These are phyloP conservation scores for Zizania palustris DNA, from an alignment of 202 grass and related monocot genomes.

Conservation along the genomic window DNA sequence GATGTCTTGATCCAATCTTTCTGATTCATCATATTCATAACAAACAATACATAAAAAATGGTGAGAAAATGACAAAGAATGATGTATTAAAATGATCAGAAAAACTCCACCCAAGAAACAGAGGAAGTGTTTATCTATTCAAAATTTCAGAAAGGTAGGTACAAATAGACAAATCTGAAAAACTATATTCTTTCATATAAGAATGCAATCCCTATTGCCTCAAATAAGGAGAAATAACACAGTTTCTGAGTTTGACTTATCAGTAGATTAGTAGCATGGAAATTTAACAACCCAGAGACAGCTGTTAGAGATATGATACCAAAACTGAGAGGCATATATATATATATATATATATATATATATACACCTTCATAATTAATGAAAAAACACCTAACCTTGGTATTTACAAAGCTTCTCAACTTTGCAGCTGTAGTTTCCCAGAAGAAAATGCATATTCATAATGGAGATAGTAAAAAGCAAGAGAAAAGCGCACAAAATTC, in stretches of 20 bases:
- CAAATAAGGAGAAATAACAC: background rate
- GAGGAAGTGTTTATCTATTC: background rate
- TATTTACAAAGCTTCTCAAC: background rate
- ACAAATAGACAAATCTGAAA: background rate
- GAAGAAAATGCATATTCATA: background rate
- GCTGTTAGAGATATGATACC: background rate
- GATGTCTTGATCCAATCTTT: slow-evolving; percentile 96
- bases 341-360: background rate
- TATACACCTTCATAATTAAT: background rate
- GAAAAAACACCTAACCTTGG: background rate
- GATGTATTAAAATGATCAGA: background rate
- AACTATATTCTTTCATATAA: background rate
- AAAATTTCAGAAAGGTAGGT: background rate
- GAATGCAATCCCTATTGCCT: background rate
- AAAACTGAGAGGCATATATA: background rate
- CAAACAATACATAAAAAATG: slow-evolving; percentile 32
- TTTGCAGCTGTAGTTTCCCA: slow-evolving; percentile 6
- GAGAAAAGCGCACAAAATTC: background rate
- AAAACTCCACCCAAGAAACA: background rate
- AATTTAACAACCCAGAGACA: background rate
- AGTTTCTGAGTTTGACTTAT: background rate
- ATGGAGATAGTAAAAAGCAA: background rate
- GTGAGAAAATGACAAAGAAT: slow-evolving; percentile 24
- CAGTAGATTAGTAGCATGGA: slow-evolving; percentile 13
- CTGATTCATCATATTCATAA: slow-evolving; percentile 38